These are phyloP conservation scores for Closterium sp. DNA, from an alignment of 139 green algal genomes.

Conservation along the genomic window DNA sequence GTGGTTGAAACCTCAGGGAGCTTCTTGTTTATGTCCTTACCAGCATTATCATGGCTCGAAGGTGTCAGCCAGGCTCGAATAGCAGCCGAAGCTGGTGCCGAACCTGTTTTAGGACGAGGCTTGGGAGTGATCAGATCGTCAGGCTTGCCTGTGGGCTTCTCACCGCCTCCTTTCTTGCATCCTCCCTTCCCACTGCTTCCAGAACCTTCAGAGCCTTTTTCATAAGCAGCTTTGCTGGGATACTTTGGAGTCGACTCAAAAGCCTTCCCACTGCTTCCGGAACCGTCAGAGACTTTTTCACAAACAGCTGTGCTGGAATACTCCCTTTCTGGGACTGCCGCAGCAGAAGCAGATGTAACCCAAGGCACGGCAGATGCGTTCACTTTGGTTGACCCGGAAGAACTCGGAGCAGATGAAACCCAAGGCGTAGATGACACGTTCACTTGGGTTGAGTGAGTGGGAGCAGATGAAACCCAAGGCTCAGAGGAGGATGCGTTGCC, in stretches of 20 bases:
- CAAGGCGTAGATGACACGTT: neutral
- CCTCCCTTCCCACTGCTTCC: neutral
- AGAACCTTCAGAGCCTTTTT: too few species aligned
- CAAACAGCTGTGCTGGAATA: too few species aligned
- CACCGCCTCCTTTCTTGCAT: neutral
- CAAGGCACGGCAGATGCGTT: neutral
- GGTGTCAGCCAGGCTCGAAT: neutral
- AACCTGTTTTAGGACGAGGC: neutral
- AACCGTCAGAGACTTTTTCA: too few species aligned
- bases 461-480: neutral
- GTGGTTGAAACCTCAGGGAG: neutral
- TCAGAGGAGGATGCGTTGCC: neutral
- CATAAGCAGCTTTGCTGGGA: too few species aligned
- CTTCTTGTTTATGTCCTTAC: neutral
- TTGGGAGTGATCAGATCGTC: neutral
- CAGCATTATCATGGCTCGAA: neutral
- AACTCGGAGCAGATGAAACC: neutral
- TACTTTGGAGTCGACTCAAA: too few species aligned
- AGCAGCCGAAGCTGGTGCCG: neutral
- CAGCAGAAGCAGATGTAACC: neutral
- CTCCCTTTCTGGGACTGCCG: neutral
- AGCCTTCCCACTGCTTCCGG: too few species aligned
- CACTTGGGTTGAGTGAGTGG: neutral
- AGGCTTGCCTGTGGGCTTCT: neutral
- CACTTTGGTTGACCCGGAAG: neutral